Conservation (phyloP, 495 filamentous ascomycete species). For the Aspergillus olivimuriae region DNA sequence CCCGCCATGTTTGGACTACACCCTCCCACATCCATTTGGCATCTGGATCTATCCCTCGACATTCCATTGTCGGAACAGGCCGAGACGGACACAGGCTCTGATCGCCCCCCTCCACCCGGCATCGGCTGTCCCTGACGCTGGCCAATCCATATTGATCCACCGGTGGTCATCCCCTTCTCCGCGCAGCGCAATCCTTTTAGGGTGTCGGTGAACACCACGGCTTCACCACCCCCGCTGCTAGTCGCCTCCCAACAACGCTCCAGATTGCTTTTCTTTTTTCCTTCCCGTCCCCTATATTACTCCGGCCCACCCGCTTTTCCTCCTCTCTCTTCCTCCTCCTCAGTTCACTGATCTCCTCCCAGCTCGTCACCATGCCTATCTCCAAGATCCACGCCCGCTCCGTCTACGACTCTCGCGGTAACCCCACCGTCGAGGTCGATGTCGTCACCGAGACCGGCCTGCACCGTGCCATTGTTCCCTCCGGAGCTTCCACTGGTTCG, state of each 20-base stretch:
- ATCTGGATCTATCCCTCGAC: too few species aligned
- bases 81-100: too few species aligned
- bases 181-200: constrained; percentile 36
- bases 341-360: constrained; percentile 15
- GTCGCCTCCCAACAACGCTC: constrained; percentile 27
- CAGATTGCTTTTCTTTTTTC: constrained; percentile 18
- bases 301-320: constrained; percentile 3
- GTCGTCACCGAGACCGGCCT: constrained; percentile 94
- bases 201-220: constrained; percentile 39
- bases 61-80: too few species aligned
- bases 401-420: constrained; percentile 99
- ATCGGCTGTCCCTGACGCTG: constrained; percentile 1
- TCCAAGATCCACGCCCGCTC: constrained; percentile 97
- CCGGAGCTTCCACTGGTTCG: constrained; percentile 92
- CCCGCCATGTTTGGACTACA: not conserved
- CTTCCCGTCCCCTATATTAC: constrained; percentile 4
- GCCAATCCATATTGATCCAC: constrained; percentile 22
- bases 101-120: too few species aligned
- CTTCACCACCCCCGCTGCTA: constrained; percentile 30
- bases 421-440: constrained; percentile 94
- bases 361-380: constrained; percentile 73
- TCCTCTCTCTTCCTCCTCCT: constrained; percentile 6
- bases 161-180: constrained; percentile 14
- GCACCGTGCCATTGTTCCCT: constrained; percentile 97
- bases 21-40: not conserved